phyloP scores from a whole-genome alignment of 192 early-diverging fungal species.

The Linnemannia zychae region DNA sequence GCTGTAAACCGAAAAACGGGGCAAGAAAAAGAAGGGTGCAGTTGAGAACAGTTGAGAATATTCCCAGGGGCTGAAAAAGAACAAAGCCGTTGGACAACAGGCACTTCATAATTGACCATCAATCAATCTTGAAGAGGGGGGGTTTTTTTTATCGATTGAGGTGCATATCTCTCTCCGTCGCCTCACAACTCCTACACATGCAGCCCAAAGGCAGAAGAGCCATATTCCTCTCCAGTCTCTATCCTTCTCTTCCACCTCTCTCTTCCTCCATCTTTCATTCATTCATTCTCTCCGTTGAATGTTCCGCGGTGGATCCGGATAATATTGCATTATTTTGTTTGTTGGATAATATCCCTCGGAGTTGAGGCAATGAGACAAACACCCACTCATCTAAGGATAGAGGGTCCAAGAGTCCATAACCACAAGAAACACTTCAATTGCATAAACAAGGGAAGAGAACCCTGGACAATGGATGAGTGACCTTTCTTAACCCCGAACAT shows the following conservation, averaged over 20 bases:
- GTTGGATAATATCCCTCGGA: neutral
- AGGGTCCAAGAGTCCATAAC: constrained; percentile 6
- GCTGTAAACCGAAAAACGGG: neutral
- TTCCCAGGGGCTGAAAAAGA: neutral
- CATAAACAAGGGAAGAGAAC: neutral
- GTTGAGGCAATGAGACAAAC: neutral
- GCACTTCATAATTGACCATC: too few relatives aligned
- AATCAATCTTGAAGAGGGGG: too few relatives aligned
- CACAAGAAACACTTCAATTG: neutral
- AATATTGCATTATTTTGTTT: constrained; percentile 4
- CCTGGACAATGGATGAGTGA: neutral
- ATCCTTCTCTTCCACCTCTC: neutral
- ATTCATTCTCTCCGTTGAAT: neutral
- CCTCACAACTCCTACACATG: neutral
- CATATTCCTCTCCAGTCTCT: neutral
- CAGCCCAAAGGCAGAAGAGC: neutral
- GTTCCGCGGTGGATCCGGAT: neutral
- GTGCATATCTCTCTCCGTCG: neutral
- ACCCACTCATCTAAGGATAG: neutral
- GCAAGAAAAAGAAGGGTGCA: neutral
- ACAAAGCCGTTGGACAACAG: too few relatives aligned
- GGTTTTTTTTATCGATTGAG: neutral
- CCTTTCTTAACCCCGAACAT: neutral
- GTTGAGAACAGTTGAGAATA: neutral
- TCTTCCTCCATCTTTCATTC: neutral